These are phyloP conservation scores for Puccinia polysora DNA, from an alignment of 1,284 basidiomycete species.

Conservation along the genomic window DNA sequence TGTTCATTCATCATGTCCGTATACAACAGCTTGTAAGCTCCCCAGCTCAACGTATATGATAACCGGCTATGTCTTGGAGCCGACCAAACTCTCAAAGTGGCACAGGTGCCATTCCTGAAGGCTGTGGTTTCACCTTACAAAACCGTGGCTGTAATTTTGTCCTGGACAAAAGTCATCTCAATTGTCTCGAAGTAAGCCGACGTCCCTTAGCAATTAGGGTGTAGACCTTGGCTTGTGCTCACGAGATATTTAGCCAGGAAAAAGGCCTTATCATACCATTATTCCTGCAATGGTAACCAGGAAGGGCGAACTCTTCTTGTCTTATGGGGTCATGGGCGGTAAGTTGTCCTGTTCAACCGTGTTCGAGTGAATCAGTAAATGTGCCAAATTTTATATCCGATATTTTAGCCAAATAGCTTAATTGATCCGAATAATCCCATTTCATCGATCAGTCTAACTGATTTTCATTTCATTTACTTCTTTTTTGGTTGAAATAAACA, in stretches of 20 bases:
- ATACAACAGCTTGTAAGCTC: conserved; percentile 57
- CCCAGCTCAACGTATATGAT: too few relatives aligned
- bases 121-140: conserved; percentile 91
- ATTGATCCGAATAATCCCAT: too few relatives aligned
- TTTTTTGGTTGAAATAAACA: too few relatives aligned
- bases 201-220: conserved; percentile 32
- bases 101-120: conserved; percentile 71
- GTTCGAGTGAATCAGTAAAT: too few relatives aligned
- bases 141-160: conserved; percentile 84
- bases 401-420: too few relatives aligned
- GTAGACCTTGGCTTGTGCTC: conserved; percentile 44
- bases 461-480: too few relatives aligned
- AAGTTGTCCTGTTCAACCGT: conserved; percentile 45
- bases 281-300: conserved; percentile 84
- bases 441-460: too few relatives aligned
- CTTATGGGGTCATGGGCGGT: conserved; percentile 82
- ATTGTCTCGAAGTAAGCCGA: conserved; percentile 64
- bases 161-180: conserved; percentile 74
- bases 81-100: conserved; percentile 58
- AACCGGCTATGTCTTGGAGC: background rate
- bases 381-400: too few relatives aligned
- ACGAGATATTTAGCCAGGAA: conserved; percentile 62
- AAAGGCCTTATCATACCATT: conserved; percentile 91
- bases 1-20: conserved; percentile 94
- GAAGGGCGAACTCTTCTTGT: conserved; percentile 75